Base-by-base conservation (phyloP, 805 yeast genomes). In the Myxozyma melibiosi region DNA sequence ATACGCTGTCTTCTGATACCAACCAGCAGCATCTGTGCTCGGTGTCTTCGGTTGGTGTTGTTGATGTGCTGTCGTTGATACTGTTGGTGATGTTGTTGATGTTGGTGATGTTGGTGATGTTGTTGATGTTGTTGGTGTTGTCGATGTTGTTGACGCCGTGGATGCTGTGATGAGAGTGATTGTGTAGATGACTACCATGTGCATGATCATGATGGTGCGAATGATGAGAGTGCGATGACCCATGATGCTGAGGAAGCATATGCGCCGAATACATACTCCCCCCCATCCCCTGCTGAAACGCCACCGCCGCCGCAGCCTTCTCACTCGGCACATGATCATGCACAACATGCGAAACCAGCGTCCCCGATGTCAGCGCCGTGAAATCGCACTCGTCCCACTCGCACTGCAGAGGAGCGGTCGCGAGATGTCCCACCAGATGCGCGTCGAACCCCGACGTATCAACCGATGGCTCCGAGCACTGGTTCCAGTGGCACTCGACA, bases 301-400 rank as follows among this genome's bases (percentile, higher is more conserved):
- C n/a, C n/a, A n/a, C n/a, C n/a, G 35, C 14, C 35, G 35, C 9
- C 35, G 49, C n/a, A 4, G 27, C 18, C 20, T 31, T 42, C 2
- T 35, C 51, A 16, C 28, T 59, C 18, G 38, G 42, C 13, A 78
- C 79, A 58, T 82, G 85, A 6, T 66, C 66, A 1, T 73, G 70
- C 48, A 82, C 80, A 47, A 84, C 73, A 71, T 90, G 96, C 40
- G 78, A 74, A 9, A 87, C 71, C 30, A 90, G 72, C 4, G 78
- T 68, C 30, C 82, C 74, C 45, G 85, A 67, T 64, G 83, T 83
- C 16, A 72, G 68, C 28, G 86, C 77, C 20, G 75, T 74, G 67
- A 78, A 88, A 41, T 79, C 73, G 76, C 97, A 90, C 52, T 83
- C 78, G 54, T 76, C 72, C 96, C 96, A 90, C 66, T 84, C 89